Evolutionary conservation across 1,284 basidiomycete species (phyloP), one percentile per base, ranked within the genome.

Genomic region (Irpex lacteus): DNA sequence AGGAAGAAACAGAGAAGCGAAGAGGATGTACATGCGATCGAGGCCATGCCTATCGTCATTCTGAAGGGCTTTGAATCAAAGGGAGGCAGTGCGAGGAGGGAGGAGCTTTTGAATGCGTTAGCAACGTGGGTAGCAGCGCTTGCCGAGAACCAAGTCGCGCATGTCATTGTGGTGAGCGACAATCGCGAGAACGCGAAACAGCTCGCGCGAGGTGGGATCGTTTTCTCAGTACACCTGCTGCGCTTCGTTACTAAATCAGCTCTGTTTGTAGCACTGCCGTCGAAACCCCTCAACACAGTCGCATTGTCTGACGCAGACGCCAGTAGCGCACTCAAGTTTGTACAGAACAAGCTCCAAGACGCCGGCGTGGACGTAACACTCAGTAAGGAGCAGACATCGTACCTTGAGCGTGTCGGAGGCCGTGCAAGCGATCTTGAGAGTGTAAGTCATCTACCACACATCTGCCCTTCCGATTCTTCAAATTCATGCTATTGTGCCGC

Each of bases 161-260:
- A 99, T 75, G 95, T 98, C 50, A 82, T 99, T 57, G 89, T 98
- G 54, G 82, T 96, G 40, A 94, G 92, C 69, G 95, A 98, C 73
- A 96, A 96, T 69, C 86, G 92, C 26, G 94, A 96, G 68, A 92
- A 95, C 61, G 84, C 88, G 1, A 98, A 96, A 75, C 83, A 86
- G 26, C 79, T 98, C 7, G 88, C 94, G 0, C 91, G 90, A 82
- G 89, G 91, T 90, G 68, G 50, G 76, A 34, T 56, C 4, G 18
- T 2, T 62, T 37, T 4, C 26, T 3, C 26, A 26, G 4, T 26
- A 26, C 26, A 2, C 4, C 26, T 3, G 26, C 26, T 3, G 3
- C 26, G 26, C 26, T 26, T 26, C 34, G 36, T 7, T 5, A n/a
- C 59, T 21, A 60, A 15, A 1, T 6, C 19, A 5, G 7, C 15